A percentile compares a stretch with the other conserved stretches of the same genome.
phyloP scores from a whole-genome alignment of 139 green algal species.

The Tetradesmus lagerheimii region DNA sequence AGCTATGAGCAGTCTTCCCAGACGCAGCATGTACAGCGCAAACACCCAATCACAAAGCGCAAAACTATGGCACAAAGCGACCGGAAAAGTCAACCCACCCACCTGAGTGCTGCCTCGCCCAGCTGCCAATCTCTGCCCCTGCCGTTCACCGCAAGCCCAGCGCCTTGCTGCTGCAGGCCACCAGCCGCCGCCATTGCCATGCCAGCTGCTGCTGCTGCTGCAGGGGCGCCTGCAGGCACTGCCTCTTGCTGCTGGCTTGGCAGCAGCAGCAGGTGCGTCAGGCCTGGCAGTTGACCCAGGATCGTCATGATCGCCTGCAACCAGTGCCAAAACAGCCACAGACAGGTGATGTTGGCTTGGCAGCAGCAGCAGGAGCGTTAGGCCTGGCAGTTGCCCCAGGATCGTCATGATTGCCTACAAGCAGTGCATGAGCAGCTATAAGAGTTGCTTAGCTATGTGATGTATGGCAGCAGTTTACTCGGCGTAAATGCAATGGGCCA shows the following conservation, averaged over 20 bases:
- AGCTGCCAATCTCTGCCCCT: conserved; percentile 32
- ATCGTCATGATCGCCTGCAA: conserved; percentile 20
- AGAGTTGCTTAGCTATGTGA: too few species aligned
- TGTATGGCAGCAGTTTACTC: too few species aligned
- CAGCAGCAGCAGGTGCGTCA: conserved; percentile 42
- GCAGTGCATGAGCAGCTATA: too few species aligned
- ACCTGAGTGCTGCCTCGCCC: conserved; percentile 28
- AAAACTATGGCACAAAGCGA: too few species aligned
- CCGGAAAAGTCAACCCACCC: too few species aligned
- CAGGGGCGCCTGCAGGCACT: background rate
- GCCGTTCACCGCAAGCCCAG: background rate
- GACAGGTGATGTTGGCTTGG: conserved; percentile 29
- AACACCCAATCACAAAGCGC: too few species aligned
- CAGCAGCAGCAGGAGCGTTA: conserved; percentile 31
- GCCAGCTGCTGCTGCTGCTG: background rate
- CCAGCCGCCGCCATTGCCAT: background rate
- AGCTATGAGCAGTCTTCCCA: too few species aligned
- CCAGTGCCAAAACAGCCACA: background rate
- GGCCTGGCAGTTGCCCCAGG: conserved; percentile 9
- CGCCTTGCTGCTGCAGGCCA: background rate
- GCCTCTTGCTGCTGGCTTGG: conserved; percentile 25
- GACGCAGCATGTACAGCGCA: too few species aligned
- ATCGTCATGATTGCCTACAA: conserved; percentile 15
- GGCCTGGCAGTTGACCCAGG: conserved; percentile 13
- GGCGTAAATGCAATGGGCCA: too few species aligned